phyloP scores from a whole-genome alignment of 306 rosid genomes.

The Cicer chorassanicum region DNA sequence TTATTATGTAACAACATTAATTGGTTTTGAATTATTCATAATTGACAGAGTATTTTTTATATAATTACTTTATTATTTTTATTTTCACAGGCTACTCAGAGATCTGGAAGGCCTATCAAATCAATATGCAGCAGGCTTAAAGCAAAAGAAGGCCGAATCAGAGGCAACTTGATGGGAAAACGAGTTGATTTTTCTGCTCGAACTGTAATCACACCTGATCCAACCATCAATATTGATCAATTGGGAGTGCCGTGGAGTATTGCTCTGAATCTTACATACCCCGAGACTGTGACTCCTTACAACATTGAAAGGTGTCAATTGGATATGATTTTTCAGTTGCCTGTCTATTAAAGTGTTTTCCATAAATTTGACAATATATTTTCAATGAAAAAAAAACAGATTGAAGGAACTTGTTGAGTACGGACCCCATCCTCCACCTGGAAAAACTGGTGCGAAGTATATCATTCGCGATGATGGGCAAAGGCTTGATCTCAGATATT shows the following conservation, averaged over 20 bases:
- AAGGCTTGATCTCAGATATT: slow-evolving; percentile 96
- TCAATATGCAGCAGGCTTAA: slow-evolving; percentile 98
- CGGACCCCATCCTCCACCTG: slow-evolving; percentile 99
- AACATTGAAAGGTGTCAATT: slow-evolving; percentile 80
- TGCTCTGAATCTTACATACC: slow-evolving; percentile 94
- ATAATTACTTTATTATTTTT: not conserved
- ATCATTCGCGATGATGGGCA: slow-evolving; percentile 98
- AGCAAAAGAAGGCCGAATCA: slow-evolving; percentile 99
- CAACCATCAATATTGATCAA: slow-evolving; percentile 89
- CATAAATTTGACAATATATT: slow-evolving; percentile 1
- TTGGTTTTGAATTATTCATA: slow-evolving; percentile 1
- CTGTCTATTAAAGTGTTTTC: not conserved
- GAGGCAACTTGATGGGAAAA: slow-evolving; percentile 98
- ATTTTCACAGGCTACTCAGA: slow-evolving; percentile 80
- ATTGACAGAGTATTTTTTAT: not conserved
- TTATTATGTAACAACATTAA: slow-evolving; percentile 1
- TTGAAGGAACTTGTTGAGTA: slow-evolving; percentile 96
- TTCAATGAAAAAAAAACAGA: slow-evolving; percentile 49
- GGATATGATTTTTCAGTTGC: slow-evolving; percentile 29
- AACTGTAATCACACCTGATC: slow-evolving; percentile 97
- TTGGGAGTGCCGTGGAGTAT: slow-evolving; percentile 99
- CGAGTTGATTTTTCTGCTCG: slow-evolving; percentile 99
- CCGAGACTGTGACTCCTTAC: slow-evolving; percentile 98
- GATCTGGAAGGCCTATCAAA: slow-evolving; percentile 98
- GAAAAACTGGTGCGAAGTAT: slow-evolving; percentile 99